phyloP scores from a whole-genome alignment of 805 yeast species.

The Yamadazyma endophytica region DNA sequence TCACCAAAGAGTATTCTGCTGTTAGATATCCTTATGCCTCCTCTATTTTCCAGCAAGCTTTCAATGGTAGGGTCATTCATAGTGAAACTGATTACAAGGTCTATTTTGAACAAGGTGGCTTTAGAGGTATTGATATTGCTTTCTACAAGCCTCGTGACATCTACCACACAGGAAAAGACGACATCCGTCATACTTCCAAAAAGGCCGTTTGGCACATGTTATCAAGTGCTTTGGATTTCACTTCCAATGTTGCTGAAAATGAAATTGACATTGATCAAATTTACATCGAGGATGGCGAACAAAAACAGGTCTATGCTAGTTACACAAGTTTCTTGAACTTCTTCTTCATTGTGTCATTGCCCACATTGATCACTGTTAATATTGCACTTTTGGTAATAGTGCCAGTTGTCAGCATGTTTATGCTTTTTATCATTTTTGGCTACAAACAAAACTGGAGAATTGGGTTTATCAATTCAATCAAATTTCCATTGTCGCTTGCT shows the following conservation, averaged over 20 bases:
- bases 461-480: constrained; percentile 35
- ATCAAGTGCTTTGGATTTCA: constrained; percentile 60
- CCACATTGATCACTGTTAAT: constrained; percentile 48
- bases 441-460: constrained; percentile 45
- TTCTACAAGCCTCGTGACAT: constrained; percentile 80
- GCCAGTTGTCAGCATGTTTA: constrained; percentile 49
- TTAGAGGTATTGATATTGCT: constrained; percentile 87
- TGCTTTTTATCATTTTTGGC: constrained; percentile 45
- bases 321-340: constrained; percentile 62
- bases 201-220: constrained; percentile 86
- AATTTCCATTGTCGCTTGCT: constrained; percentile 57
- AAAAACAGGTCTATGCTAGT: constrained; percentile 40
- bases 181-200: constrained; percentile 56
- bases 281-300: constrained; percentile 16
- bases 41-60: constrained; percentile 82
- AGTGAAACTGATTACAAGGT: constrained; percentile 86
- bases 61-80: constrained; percentile 62
- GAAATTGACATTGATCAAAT: constrained; percentile 29
- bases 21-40: constrained; percentile 72
- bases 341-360: constrained; percentile 53
- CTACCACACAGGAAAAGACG: constrained; percentile 78
- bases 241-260: constrained; percentile 34
- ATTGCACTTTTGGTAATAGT: constrained; percentile 46
- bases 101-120: constrained; percentile 55
- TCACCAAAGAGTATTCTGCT: constrained; percentile 52